Evolutionary conservation across 768 basidiomycete genomes (phyloP), one percentile per base, ranked within the genome.

Genomic region (Suillus weaverae): DNA sequence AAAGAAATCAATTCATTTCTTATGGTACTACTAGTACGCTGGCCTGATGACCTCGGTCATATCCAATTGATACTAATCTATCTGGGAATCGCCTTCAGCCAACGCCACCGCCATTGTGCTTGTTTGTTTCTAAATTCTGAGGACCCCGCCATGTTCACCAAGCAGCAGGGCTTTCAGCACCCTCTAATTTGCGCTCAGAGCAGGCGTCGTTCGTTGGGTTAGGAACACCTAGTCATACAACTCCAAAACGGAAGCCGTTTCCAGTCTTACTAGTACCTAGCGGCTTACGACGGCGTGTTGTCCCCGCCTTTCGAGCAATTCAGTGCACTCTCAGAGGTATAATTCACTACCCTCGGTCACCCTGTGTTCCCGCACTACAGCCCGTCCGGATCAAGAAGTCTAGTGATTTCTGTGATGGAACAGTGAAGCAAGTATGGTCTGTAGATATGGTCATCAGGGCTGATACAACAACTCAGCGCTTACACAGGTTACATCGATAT

Each of bases 401-500:
- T n/a, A 64, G 71, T 0, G 32, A 66, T 44, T 79, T 81, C 67
- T 82, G 81, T 64, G 80, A 81, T 54, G 68, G 54, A 18, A 80
- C 78, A 0, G 78, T 77, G 54, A 76, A 76, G 80, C 80, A 8
- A 44, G 75, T 46, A 22, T n/a, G n/a, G 44, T 22, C 44, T n/a
- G n/a, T 9, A n/a, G 44, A 46, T 1, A 68, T 70, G 39, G 84
- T 83, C 64, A 51, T 46, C n/a, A 26, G 30, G 43, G 53, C 33
- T 65, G 26, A 67, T 18, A 3, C 59, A 62, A 50, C n/a, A 54
- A 20, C 51, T 35, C 36, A 88, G 85, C 26, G 76, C 81, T 1
- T 89, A 86, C 70, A 88, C 87, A 0, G 89, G 89, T 13, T 89
- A 89, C 67, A 87, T 89, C 62, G 88, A 89, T 64, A 80, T 87